Base-by-base conservation (phyloP, 768 basidiomycete species). In the Leccinum aurantiacum region DNA sequence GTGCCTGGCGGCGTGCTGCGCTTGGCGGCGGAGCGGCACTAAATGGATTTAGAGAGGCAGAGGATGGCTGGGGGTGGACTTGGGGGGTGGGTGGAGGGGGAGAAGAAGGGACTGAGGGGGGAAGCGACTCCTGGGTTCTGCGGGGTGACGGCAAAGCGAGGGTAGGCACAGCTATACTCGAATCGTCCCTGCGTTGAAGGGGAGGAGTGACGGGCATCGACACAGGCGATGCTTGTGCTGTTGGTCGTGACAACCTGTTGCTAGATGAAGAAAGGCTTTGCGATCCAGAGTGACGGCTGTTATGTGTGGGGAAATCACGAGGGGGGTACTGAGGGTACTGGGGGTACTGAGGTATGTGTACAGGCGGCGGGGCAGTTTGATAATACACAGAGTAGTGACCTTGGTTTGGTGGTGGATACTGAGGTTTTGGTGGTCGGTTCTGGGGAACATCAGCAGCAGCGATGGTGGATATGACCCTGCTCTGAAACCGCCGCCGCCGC, bases 241-340 rank as follows among this genome's bases (percentile, higher is more conserved):
- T 33, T 7, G 57, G 44, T 17, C 35, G 51, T 15, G 62, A 44
- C 22, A 24, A 8, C 3, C 55, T 7, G 22, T 9, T 29, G 22
- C 38, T 3, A 27, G 64, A 35, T 41, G 49, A 19, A 1, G 58
- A 57, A 6, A 31, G 19, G 35, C 38, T 14, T 17, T 64, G 64
- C 3, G 54, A 35, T n/a, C 9, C 60, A 8, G 60, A 22, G 27
- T 55, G 6, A 1, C 17, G 11, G 3, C 14, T 14, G 4, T 27
- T 8, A 29, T 24, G 41, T 10, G 58, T 11, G 24, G 48, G 44
- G 47, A 61, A 31, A 24, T 53, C 55, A 11, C 17, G 58, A 38
- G 65, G 60, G 14, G 62, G 63, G 51, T 61, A 63, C 53, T 22
- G 60, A 1, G 60, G 58, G 7, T 38, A 38, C 37, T 44, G 41